Percentiles rank a stretch among this genome's conserved stretches.
Conservation (phyloP, 768 basidiomycete species). For the Chiua virens region DNA sequence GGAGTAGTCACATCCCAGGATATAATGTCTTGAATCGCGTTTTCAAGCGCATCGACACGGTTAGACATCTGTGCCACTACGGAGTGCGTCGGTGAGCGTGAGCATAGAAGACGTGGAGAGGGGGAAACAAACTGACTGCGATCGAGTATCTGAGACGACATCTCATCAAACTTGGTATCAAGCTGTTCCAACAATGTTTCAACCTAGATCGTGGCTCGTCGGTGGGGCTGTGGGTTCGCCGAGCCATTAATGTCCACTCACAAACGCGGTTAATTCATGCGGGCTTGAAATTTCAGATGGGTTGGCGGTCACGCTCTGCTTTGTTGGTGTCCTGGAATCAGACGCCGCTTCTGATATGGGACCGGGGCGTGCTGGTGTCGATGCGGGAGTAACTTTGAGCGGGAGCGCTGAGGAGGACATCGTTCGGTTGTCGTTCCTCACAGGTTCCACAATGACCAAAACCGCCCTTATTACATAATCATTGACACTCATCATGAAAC, state of each 20-base stretch:
- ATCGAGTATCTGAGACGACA: conserved; percentile 87
- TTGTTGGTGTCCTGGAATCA: conserved; percentile 45
- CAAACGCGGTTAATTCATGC: conserved; percentile 92
- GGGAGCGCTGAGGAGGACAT: conserved; percentile 61
- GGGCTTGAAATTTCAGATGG: conserved; percentile 83
- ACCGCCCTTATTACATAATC: conserved; percentile 14
- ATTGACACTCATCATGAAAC: conserved; percentile 3
- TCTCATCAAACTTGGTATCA: conserved; percentile 89
- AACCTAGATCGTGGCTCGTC: conserved; percentile 49
- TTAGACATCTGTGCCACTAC: conserved; percentile 92
- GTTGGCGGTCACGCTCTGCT: conserved; percentile 36
- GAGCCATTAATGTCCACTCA: conserved; percentile 42
- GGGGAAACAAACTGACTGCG: conserved; percentile 54
- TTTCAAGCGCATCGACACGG: conserved; percentile 86
- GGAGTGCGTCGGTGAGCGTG: conserved; percentile 8
- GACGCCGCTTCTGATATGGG: conserved; percentile 22
- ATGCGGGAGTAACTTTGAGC: conserved; percentile 57
- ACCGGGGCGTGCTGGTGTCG: conserved; percentile 49
- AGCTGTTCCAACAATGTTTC: conserved; percentile 86
- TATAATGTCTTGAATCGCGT: conserved; percentile 90
- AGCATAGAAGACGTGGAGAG: background rate
- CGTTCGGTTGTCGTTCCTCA: conserved; percentile 2
- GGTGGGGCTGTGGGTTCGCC: conserved; percentile 1
- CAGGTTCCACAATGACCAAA: background rate
- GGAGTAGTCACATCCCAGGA: conserved; percentile 58